Evolutionary conservation across 179 eudicot species (phyloP).

Genomic region (Amaranthus tricolor): DNA sequence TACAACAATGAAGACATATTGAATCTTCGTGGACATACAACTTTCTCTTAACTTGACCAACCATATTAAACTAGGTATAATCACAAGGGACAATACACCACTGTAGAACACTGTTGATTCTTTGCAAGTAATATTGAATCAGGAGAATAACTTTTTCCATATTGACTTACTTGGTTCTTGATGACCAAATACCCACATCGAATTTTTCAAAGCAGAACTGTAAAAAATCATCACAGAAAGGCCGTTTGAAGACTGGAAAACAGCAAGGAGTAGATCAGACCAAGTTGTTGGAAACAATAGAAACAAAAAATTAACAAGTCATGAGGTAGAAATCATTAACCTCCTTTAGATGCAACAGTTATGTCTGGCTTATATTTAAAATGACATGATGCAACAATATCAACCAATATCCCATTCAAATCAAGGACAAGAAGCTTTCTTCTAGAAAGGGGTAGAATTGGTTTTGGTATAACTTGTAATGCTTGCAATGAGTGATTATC

Average conservation of each 20-base stretch:
- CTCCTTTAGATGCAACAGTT: conserved; percentile 51
- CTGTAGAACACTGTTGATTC: neutral
- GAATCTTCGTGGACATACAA: neutral
- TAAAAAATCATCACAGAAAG: conserved; percentile 68
- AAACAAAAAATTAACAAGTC: neutral
- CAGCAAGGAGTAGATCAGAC: conserved; percentile 11
- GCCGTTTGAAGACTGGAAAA: conserved; percentile 74
- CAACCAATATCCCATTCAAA: conserved; percentile 74
- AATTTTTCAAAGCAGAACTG: conserved; percentile 68
- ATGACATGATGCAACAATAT: conserved; percentile 39
- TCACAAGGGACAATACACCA: neutral
- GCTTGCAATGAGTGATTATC: conserved; percentile 7
- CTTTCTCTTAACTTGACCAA: neutral
- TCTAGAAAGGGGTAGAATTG: conserved; percentile 15
- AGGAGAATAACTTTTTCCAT: neutral
- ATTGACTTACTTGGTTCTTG: conserved; percentile 52
- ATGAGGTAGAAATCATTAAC: conserved; percentile 27
- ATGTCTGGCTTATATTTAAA: conserved; percentile 38
- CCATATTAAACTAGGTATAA: neutral
- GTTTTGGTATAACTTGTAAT: conserved; percentile 12
- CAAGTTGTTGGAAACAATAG: neutral
- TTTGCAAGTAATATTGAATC: neutral
- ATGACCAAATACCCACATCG: conserved; percentile 74
- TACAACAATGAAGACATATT: neutral
- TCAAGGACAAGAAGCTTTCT: conserved; percentile 83